Evolutionary conservation across 371 early-diverging fungal species (phyloP), one percentile per base, ranked within the genome.

Genomic region (Fennellomyces sp.): DNA sequence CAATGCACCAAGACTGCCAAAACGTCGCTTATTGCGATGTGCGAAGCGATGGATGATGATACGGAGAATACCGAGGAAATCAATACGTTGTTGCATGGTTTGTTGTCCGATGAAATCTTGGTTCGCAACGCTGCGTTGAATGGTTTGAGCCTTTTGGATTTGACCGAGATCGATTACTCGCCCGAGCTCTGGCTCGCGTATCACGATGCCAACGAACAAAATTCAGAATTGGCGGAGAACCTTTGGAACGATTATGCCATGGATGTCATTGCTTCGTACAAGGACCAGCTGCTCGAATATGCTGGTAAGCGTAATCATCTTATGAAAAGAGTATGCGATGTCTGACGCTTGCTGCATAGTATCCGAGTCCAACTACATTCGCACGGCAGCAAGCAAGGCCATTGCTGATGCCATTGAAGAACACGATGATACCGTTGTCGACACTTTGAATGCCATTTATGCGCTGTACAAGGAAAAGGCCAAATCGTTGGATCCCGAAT

Each of bases 401-500:
- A 72, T 96, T 29, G 89, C 85, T 8, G 80, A 78, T 29, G 88
- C 88, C 8, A 70, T 88, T 39, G 72, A 80, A 45, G 51, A 73
- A 23, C 82, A 83, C 26, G 85, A 80, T 5, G 81, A 82, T 17
- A 73, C 82, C 11, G 70, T 80, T 11, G 52, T 64, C 26, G 75
- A 75, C 15, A 80, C 82, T 0, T 66, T 90, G 45, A 67, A 63
- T 15, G 58, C 78, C 7, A 77, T 90, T 27, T 90, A 84, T 65
- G 58, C 53, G 7, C 59, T 72, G 8, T 91, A 89, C 66, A 73
- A 71, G 35, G 76, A 84, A 52, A 70, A 72, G 69, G 86, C 89
- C 39, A 80, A 83, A 33, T 79, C 91, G n/a, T 83, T 94, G 12
- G 88, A 87, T 25, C 96, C 96, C 3, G 92, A 95, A 68, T 94